Evolutionary conservation across 306 rosid species (phyloP), one percentile per base, ranked within the genome.

Genomic region (Lathyrus tuberosus): DNA sequence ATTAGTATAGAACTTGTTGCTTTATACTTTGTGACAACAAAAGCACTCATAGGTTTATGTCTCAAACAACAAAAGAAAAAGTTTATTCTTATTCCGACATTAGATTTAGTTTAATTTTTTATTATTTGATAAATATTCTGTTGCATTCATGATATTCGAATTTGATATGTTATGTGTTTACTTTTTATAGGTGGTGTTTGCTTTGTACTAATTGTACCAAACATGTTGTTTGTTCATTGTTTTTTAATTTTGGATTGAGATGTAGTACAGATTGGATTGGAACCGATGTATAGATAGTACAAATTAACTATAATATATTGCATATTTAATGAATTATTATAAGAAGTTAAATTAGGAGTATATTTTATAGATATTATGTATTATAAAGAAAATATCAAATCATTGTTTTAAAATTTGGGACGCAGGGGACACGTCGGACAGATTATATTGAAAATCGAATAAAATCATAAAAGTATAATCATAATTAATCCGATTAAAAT

Each of bases 11-110:
- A 72, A 67, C 74, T 59, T 5, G 58, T 71, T 73, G 51, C 83
- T 68, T 79, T 73, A 73, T 53, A 52, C 71, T 68, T 73, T 73
- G 74, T 67, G 61, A 52, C 83, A 52, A 68, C 79, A 73, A 67
- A 79, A 73, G 72, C 79, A 73, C 79, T 73, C 83, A 75, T 67
- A 71, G 71, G 79, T 61, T 66, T 73, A 15, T 57, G 69, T 71
- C 62, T 24, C 7, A 79, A 41, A 61, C 72, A 73, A 53, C 52
- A 73, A 73, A 79, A 79, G 79, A 75, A 17, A 61, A 73, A 73
- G 16, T 2, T 57, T 73, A 79, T 73, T 67, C 71, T 48, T 52
- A 73, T 67, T 67, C 71, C 62, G 43, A 15, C 78, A 41, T 20
- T 65, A 18, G 38, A 22, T 48, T 48, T 56, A 2, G 33, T 22